A percentile compares a stretch with the other conserved stretches of the same genome.
These are phyloP conservation scores for Colletotrichum sublineola DNA, from an alignment of 2,329 filamentous ascomycete genomes.

Conservation along the genomic window DNA sequence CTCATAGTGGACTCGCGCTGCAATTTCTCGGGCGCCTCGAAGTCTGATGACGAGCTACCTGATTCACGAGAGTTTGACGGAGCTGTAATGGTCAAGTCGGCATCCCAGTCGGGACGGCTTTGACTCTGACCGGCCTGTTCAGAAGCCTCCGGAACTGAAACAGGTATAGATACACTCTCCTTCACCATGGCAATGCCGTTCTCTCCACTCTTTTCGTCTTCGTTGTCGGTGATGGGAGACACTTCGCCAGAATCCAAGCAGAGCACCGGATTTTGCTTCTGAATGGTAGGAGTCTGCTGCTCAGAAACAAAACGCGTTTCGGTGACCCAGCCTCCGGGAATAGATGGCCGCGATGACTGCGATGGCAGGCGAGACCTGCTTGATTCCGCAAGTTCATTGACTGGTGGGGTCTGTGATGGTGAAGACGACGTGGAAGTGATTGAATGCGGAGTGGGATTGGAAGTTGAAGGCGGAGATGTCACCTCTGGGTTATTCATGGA, in stretches of 20 bases:
- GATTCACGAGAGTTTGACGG: conserved; percentile 42
- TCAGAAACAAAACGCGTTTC: conserved; percentile 42
- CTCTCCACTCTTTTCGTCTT: conserved; percentile 24
- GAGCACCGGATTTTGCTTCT: conserved; percentile 9
- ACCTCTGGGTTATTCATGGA: conserved; percentile 1
- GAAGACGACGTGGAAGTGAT: conserved; percentile 9
- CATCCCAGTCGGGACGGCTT: conserved; percentile 3
- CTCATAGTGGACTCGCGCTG: conserved; percentile 61
- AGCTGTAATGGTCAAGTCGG: conserved; percentile 38
- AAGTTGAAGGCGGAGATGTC: conserved; percentile 14
- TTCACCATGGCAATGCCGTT: conserved; percentile 9
- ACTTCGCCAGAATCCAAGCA: conserved; percentile 39
- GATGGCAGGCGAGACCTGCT: conserved; percentile 16
- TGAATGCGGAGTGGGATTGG: conserved; percentile 10
- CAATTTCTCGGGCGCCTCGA: conserved; percentile 53
- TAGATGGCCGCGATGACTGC: conserved; percentile 43
- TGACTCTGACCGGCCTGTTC: conserved; percentile 6
- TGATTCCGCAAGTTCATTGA: conserved; percentile 3
- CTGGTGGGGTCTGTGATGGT: conserved; percentile 1
- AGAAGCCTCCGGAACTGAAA: conserved; percentile 19
- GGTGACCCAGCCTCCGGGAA: conserved; percentile 52
- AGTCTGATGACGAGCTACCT: conserved; percentile 48
- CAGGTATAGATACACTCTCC: conserved; percentile 25
- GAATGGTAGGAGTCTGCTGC: conserved; percentile 15
- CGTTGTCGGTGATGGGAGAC: conserved; percentile 44